Percentiles rank a stretch among this genome's conserved stretches.
Conservation (phyloP, 441 rosid genomes). For the Cnidoscolus chayamansa region DNA sequence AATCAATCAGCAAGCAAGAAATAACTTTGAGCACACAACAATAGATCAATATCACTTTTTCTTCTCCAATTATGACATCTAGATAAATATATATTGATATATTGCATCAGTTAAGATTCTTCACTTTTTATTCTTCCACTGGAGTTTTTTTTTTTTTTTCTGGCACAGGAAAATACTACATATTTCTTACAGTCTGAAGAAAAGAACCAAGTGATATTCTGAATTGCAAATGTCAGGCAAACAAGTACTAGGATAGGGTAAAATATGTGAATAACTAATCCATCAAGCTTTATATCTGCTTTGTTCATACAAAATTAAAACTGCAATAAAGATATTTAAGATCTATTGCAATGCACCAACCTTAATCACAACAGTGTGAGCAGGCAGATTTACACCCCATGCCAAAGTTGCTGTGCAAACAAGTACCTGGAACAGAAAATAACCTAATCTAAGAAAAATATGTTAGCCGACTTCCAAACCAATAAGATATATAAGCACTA, state of each 20-base stretch:
- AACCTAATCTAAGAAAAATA: constrained; percentile 20
- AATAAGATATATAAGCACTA: constrained; percentile 31
- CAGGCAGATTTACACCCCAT: constrained; percentile 99
- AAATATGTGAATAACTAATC: background rate
- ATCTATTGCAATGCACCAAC: constrained; percentile 36
- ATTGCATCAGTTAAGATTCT: background rate
- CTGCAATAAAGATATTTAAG: background rate
- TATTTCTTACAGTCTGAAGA: background rate
- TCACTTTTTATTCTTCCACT: background rate
- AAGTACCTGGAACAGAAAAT: constrained; percentile 63
- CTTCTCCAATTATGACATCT: too few species aligned
- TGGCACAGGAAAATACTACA: background rate
- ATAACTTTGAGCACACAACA: background rate
- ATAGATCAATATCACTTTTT: too few species aligned
- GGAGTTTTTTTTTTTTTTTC: background rate
- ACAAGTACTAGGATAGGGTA: background rate
- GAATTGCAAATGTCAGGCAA: background rate
- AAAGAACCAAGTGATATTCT: background rate
- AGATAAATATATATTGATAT: too few species aligned
- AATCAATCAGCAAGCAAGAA: constrained; percentile 5
- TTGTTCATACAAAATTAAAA: constrained; percentile 6
- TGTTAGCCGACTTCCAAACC: constrained; percentile 17
- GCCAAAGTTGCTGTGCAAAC: constrained; percentile 99
- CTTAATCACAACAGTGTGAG: constrained; percentile 98
- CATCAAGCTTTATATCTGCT: background rate